These are phyloP conservation scores for Chalciporus sphaerocephalus DNA, from an alignment of 768 basidiomycete genomes.

Conservation along the genomic window DNA sequence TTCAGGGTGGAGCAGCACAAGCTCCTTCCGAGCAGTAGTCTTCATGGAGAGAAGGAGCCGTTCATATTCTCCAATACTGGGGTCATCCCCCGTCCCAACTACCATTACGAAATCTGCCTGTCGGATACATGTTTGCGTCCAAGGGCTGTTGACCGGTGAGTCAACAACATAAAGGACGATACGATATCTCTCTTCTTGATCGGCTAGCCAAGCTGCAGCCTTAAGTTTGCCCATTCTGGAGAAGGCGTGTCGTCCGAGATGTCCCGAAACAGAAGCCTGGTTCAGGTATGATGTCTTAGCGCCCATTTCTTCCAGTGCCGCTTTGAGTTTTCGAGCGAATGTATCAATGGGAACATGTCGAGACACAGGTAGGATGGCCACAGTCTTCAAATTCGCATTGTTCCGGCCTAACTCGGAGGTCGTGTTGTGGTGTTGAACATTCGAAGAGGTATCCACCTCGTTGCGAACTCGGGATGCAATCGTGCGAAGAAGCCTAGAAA, in stretches of 20 bases:
- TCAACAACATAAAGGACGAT: constrained; percentile 96
- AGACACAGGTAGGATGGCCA: constrained; percentile 85
- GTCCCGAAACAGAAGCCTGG: constrained; percentile 86
- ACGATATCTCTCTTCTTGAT: constrained; percentile 89
- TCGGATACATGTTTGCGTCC: constrained; percentile 97
- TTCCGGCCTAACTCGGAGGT: constrained; percentile 65
- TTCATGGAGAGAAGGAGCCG: constrained; percentile 90
- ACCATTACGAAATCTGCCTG: constrained; percentile 96
- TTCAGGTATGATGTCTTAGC: constrained; percentile 90
- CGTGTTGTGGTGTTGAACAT: constrained; percentile 45
- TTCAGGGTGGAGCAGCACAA: constrained; percentile 90
- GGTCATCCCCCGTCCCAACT: constrained; percentile 91
- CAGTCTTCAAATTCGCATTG: constrained; percentile 89
- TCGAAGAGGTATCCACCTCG: constrained; percentile 66
- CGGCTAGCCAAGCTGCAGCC: constrained; percentile 87
- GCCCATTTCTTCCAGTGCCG: constrained; percentile 88
- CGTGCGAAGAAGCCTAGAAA: constrained; percentile 65
- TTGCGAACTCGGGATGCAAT: constrained; percentile 90
- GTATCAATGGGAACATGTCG: constrained; percentile 84
- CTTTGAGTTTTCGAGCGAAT: constrained; percentile 85
- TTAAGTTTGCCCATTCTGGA: constrained; percentile 96
- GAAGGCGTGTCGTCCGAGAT: constrained; percentile 93
- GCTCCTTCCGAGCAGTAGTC: constrained; percentile 96
- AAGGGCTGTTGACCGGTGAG: constrained; percentile 89
- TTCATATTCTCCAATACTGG: constrained; percentile 90